A percentile compares a stretch with the other conserved stretches of the same genome.
phyloP scores from a whole-genome alignment of 2,329 filamentous ascomycete genomes.

The Blastomyces silverae region DNA sequence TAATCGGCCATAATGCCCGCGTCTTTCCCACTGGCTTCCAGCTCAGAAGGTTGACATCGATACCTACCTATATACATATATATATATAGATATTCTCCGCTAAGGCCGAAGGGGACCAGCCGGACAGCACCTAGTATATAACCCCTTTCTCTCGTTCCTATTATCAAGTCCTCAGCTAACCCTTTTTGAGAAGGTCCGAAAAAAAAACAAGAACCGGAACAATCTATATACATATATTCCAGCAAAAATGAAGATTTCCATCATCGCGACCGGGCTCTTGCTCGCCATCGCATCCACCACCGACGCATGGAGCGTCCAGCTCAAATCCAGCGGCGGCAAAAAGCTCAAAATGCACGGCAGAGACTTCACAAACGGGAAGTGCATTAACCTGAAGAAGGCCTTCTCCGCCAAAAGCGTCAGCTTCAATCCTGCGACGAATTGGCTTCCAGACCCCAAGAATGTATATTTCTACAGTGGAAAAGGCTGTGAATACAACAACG shows the following conservation, averaged over 20 bases:
- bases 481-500: background rate
- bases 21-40: background rate
- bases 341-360: conserved; percentile 4
- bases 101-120: background rate
- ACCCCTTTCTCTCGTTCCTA: background rate
- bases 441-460: conserved; percentile 1
- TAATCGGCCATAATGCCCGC: background rate
- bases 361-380: conserved; percentile 8
- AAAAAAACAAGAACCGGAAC: background rate
- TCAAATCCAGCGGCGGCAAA: background rate
- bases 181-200: background rate
- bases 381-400: background rate
- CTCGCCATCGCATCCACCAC: background rate
- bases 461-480: background rate
- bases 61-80: background rate
- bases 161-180: background rate
- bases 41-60: background rate
- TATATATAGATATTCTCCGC: no score
- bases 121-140: background rate
- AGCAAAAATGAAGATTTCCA: conserved; percentile 6
- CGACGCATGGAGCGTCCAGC: background rate
- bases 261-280: conserved; percentile 1
- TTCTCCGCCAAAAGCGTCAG: background rate
- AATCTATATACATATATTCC: background rate
- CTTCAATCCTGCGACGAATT: background rate